Evolutionary conservation across 306 rosid genomes (phyloP), one percentile per base, ranked within the genome.

Genomic region (Benincasa hispida): DNA sequence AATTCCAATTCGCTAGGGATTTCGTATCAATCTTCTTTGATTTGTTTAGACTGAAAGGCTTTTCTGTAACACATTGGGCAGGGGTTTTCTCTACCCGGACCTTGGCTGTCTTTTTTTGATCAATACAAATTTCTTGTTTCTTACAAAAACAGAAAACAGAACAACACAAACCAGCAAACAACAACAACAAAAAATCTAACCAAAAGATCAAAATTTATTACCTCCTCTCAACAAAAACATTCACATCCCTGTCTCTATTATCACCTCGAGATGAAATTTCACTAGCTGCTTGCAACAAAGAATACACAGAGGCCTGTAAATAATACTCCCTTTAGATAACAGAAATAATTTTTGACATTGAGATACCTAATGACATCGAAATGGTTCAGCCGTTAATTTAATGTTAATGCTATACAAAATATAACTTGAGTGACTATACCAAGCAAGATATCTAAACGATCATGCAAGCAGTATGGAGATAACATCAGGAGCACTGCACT

Each of bases 271-370:
- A 85, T 79, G 97, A 91, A 83, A 95, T 84, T 82, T 95, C 97
- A 50, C 83, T 89, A 51, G 88, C 97, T 82, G 98, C 99, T 76
- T 92, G 96, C 91, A 95, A 72, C 75, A 95, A 89, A 59, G 96
- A 90, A 86, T 85, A 89, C 76, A 88, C 91, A 70, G 98, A 88
- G 79, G 93, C 98, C 99, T 92, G 96, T 80, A 63, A 87, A 79
- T 76, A 82, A 63, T 77, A 73, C 79, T 60, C 37, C 72, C 74
- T 81, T 61, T 72, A 68, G 72, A 51, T 74, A 63, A 30, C 45
- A 22, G 37, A 65, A 47, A 48, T 47, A 77, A 48, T 77, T 47
- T 77, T 62, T 30, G 74, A 63, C 25, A 62, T 19, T 48, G 66
- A 72, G 50, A 45, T 27, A 25, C 56, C 37, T 72, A 48, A 27